A percentile compares a stretch with the other conserved stretches of the same genome.
These are phyloP conservation scores for Wickerhamia fluorescens DNA, from an alignment of 805 yeast genomes.

Conservation along the genomic window DNA sequence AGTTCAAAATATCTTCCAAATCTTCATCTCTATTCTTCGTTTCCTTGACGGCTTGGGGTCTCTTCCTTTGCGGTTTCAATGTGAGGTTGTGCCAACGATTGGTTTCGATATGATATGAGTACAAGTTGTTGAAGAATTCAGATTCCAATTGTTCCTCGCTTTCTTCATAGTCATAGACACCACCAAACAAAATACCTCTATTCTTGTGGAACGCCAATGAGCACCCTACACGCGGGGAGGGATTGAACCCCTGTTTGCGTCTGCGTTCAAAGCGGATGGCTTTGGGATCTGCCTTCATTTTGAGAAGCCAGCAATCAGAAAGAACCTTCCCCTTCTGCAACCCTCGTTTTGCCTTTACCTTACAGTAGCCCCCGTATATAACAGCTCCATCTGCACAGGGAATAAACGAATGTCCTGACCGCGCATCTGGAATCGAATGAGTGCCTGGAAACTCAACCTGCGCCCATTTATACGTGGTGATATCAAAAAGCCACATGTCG, in stretches of 20 bases:
- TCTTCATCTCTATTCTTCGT: slow-evolving; percentile 65
- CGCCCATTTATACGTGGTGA: slow-evolving; percentile 83
- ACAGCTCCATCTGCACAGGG: slow-evolving; percentile 78
- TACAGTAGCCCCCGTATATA: slow-evolving; percentile 89
- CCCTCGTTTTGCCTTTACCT: slow-evolving; percentile 84
- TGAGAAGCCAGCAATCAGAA: slow-evolving; percentile 78
- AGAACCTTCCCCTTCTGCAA: slow-evolving; percentile 86
- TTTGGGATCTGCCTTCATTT: slow-evolving; percentile 77
- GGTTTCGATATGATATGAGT: slow-evolving; percentile 75
- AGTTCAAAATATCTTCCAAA: slow-evolving; percentile 72
- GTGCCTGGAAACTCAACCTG: slow-evolving; percentile 82
- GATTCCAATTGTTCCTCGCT: slow-evolving; percentile 89
- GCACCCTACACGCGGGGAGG: slow-evolving; percentile 92
- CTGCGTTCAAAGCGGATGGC: slow-evolving; percentile 84
- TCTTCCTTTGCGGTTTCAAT: slow-evolving; percentile 55
- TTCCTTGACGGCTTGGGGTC: slow-evolving; percentile 25
- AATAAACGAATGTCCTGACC: slow-evolving; percentile 88
- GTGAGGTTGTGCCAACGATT: slow-evolving; percentile 82
- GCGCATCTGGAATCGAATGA: slow-evolving; percentile 77
- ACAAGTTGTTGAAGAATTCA: slow-evolving; percentile 70
- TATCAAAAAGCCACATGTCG: slow-evolving; percentile 91
- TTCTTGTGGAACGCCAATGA: slow-evolving; percentile 84
- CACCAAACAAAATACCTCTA: slow-evolving; percentile 90
- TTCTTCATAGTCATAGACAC: slow-evolving; percentile 91
- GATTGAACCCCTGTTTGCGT: slow-evolving; percentile 82